Evolutionary conservation across 2,329 filamentous ascomycete species (phyloP), one percentile per base, ranked within the genome.

Genomic region (Sodiomyces alkalinus): DNA sequence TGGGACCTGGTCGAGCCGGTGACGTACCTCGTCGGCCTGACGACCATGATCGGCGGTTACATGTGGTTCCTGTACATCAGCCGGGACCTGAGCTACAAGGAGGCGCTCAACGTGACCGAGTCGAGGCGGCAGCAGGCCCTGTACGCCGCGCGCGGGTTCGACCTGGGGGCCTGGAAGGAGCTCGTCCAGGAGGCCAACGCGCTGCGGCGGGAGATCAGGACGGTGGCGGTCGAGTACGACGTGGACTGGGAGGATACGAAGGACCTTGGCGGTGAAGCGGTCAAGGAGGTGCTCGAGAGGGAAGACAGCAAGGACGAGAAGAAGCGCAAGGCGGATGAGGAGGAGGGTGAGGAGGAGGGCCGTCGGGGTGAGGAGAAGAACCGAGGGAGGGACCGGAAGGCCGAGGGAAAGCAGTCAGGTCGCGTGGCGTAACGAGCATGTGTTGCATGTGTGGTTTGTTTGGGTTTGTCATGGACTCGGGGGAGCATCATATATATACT

Each of bases 51-150:
- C 58, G 77, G 77, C 6, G 86, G 83, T 39, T 94, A 94, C 45
- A 61, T 92, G 30, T 94, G 83, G 82, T 93, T 94, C 49, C 58
- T 93, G 9, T 92, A 86, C 53, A 81, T 93, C 57, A 92, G 86
- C 54, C 72, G 80, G 13, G 85, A 93, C 52, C 74, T 92, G 8
- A 81, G 73, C 38, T 93, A 93, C 58, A 76, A 80, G 40, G 77
- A 77, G 3, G 83, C 86, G 17, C 73, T 93, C 56, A 86, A 92
- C 48, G 66, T 92, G 30, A 93, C 86, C 6, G 79, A 93, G 20
- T 81, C 72, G 20, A 66, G 74, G 19, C 68, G 85, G 5, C 85
- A 92, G 52, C 66, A 69, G 30, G 71, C 74, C 29, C 58, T 93
- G 8, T 93, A 94, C 48, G 64, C 79, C 39, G 58, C 64, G 23